Conservation (phyloP, 2,329 filamentous ascomycete genomes). For the Colletotrichum destructivum region DNA sequence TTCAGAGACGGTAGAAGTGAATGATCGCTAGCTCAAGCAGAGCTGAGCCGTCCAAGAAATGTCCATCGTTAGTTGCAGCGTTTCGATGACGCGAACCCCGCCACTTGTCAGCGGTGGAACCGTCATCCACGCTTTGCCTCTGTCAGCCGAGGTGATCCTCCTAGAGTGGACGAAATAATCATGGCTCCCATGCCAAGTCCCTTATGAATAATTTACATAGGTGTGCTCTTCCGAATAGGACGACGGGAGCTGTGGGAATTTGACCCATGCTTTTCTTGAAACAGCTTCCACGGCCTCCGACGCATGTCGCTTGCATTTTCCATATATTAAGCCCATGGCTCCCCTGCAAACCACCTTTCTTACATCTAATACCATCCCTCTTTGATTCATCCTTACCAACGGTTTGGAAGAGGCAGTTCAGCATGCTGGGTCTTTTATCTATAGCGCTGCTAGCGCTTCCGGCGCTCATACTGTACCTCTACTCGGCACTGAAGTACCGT, state of each 20-base stretch:
- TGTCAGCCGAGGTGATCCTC: not conserved
- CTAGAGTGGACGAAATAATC: too few species aligned
- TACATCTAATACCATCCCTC: not conserved
- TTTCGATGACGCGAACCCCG: not conserved
- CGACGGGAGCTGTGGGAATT: not conserved
- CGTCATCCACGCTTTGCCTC: not conserved
- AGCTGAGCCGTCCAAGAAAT: not conserved
- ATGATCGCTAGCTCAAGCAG: not conserved
- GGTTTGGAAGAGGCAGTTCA: not conserved
- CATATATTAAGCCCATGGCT: not conserved
- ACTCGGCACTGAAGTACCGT: slow-evolving; percentile 29
- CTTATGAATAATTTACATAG: not conserved
- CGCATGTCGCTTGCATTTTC: not conserved
- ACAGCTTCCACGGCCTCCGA: slow-evolving; percentile 1
- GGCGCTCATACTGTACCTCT: slow-evolving; percentile 28
- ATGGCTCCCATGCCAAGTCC: not conserved
- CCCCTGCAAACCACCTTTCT: not conserved
- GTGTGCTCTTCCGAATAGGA: not conserved
- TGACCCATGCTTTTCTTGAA: slow-evolving; percentile 23
- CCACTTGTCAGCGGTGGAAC: not conserved
- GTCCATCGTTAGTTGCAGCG: not conserved
- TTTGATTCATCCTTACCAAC: not conserved
- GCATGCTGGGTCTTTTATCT: slow-evolving; percentile 15
- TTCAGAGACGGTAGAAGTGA: not conserved
- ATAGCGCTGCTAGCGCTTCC: slow-evolving; percentile 28